A percentile compares a stretch with the other conserved stretches of the same genome.
Evolutionary conservation across 2,329 filamentous ascomycete genomes (phyloP).

Genomic region (Microdochium paspali): DNA sequence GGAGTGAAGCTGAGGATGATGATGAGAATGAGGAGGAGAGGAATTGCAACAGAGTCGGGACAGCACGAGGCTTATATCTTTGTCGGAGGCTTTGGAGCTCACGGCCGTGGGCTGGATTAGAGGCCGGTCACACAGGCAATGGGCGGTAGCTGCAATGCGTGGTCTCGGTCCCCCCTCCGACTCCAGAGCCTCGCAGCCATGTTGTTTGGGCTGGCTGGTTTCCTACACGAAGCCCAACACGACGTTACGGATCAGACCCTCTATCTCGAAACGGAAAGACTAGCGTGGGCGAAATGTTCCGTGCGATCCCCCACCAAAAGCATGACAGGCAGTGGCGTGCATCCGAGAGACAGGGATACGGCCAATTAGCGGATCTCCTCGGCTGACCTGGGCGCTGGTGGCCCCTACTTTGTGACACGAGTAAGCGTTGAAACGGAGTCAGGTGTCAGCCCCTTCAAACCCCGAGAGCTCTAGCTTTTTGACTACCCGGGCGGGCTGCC

Average conservation of each 20-base stretch:
- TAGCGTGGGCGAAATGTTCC: neutral
- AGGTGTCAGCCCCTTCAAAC: neutral
- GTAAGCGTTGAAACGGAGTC: neutral
- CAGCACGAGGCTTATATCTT: neutral
- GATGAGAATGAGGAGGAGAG: constrained; percentile 2
- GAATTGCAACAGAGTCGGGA: neutral
- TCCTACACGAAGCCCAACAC: neutral
- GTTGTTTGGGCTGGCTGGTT: too few relatives aligned
- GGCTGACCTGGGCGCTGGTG: neutral
- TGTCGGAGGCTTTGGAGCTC: neutral
- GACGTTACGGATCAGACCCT: neutral
- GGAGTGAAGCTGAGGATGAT: too few relatives aligned
- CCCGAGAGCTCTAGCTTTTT: too few relatives aligned
- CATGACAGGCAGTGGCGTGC: too few relatives aligned
- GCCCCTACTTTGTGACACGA: neutral
- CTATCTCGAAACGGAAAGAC: neutral
- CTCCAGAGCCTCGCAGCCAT: neutral
- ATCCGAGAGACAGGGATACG: neutral
- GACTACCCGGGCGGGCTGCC: too few relatives aligned
- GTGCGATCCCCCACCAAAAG: too few relatives aligned
- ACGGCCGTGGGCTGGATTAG: neutral
- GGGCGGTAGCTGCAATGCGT: neutral
- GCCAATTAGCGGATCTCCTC: neutral
- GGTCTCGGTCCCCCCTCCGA: neutral
- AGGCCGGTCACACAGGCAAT: too few relatives aligned